Evolutionary conservation across 78 protist genomes (phyloP).

Genomic region (Blattamonas nauphoetae): DNA sequence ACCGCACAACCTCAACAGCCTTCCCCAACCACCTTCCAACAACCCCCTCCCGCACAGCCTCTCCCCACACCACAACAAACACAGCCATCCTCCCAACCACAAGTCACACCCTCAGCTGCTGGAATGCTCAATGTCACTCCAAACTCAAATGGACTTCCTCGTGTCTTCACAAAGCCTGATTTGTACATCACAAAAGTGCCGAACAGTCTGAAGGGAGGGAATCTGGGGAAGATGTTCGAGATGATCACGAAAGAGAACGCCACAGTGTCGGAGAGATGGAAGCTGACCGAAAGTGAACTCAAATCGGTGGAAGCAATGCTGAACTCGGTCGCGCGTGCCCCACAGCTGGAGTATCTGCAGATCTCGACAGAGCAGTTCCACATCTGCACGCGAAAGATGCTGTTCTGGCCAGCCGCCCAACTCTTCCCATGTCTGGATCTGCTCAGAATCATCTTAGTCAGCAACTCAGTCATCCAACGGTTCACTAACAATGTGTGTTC

Average conservation of each 20-base stretch:
- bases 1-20: neutral
- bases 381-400: neutral
- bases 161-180: too few species aligned
- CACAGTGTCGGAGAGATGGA: neutral
- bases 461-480: neutral
- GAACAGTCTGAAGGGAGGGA: too few species aligned
- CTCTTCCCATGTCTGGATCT: neutral
- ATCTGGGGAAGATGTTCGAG: too few species aligned
- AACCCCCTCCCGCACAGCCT: neutral
- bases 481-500: neutral
- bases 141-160: neutral
- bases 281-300: neutral
- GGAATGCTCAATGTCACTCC: neutral
- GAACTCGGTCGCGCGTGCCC: neutral
- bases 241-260: too few species aligned
- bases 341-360: neutral
- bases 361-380: neutral
- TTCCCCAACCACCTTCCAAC: neutral
- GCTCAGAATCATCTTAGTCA: neutral
- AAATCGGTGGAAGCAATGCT: neutral
- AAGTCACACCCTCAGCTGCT: neutral
- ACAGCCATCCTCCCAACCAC: neutral
- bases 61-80: neutral
- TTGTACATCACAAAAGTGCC: too few species aligned
- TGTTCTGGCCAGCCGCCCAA: neutral